Evolutionary conservation across 2,329 filamentous ascomycete genomes (phyloP).

Genomic region (Ilyonectria destructans): DNA sequence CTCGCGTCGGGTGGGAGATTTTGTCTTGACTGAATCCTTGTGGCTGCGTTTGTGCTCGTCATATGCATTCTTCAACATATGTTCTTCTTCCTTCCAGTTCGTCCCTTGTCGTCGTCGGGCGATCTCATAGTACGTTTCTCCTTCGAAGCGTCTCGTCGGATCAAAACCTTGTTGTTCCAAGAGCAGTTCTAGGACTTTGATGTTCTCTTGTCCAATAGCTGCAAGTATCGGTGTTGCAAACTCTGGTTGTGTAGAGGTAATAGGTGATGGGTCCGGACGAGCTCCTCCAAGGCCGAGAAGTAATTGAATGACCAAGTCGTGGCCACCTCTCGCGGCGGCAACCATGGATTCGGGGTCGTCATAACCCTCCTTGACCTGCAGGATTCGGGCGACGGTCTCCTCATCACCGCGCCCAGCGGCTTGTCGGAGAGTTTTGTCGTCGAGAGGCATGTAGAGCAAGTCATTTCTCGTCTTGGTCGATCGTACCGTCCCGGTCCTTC

Average conservation of each 20-base stretch:
- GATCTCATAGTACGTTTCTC: constrained; percentile 89
- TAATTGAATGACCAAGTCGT: constrained; percentile 89
- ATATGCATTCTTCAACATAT: constrained; percentile 83
- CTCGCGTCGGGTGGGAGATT: constrained; percentile 65
- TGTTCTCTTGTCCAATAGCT: constrained; percentile 90
- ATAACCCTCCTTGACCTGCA: constrained; percentile 73
- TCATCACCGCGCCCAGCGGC: constrained; percentile 75
- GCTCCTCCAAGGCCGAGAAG: constrained; percentile 78
- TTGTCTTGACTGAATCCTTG: constrained; percentile 65
- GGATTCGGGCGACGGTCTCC: constrained; percentile 73
- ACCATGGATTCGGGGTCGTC: constrained; percentile 91
- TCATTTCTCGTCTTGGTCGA: constrained; percentile 78
- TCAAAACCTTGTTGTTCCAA: constrained; percentile 86
- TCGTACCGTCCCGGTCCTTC: constrained; percentile 70
- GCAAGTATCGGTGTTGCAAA: constrained; percentile 94
- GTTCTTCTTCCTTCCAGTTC: constrained; percentile 90
- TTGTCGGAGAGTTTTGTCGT: constrained; percentile 73
- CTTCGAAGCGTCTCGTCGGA: constrained; percentile 83
- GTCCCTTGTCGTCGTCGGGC: constrained; percentile 87
- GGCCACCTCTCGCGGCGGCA: constrained; percentile 91
- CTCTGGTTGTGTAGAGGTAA: constrained; percentile 74
- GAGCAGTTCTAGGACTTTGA: constrained; percentile 87
- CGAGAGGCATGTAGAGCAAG: constrained; percentile 74
- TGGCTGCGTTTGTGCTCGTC: constrained; percentile 74
- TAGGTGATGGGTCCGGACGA: constrained; percentile 78